phyloP scores from a whole-genome alignment of 2,329 filamentous ascomycete species.

The Mollisiaceae sp. region DNA sequence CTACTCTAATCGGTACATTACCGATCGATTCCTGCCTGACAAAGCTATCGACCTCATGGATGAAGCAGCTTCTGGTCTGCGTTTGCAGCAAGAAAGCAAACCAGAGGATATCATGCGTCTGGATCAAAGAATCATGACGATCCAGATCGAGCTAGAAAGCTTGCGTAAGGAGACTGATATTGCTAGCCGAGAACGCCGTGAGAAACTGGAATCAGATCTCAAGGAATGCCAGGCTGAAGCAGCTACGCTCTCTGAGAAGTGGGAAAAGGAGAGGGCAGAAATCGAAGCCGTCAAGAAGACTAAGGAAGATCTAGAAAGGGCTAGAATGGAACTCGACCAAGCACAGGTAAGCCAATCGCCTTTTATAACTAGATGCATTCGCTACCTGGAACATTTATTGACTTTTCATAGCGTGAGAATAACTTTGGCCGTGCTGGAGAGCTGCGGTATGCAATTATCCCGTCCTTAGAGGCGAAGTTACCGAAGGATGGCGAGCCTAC shows the following conservation, averaged over 20 bases:
- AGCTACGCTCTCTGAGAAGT: conserved; percentile 75
- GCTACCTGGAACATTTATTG: conserved; percentile 1
- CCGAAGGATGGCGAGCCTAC: conserved; percentile 50
- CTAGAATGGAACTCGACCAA: conserved; percentile 82
- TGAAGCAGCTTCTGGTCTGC: conserved; percentile 87
- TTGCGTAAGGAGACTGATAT: conserved; percentile 93
- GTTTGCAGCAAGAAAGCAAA: conserved; percentile 95
- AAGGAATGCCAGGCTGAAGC: conserved; percentile 79
- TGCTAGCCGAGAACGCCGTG: conserved; percentile 82
- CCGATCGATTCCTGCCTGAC: conserved; percentile 92
- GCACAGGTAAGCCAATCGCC: conserved; percentile 59
- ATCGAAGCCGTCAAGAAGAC: conserved; percentile 86
- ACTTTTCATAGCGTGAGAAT: conserved; percentile 62
- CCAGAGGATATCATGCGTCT: conserved; percentile 92
- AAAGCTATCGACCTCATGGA: conserved; percentile 88
- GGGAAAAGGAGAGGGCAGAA: conserved; percentile 88
- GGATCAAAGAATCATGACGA: conserved; percentile 94
- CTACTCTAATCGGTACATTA: conserved; percentile 95
- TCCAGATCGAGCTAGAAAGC: conserved; percentile 95
- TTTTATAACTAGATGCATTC: background rate
- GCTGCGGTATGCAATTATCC: conserved; percentile 86
- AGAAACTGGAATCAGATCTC: conserved; percentile 81
- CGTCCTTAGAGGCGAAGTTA: conserved; percentile 76
- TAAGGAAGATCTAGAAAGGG: conserved; percentile 87
- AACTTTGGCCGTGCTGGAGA: conserved; percentile 93